A percentile compares a stretch with the other conserved stretches of the same genome.
Evolutionary conservation across 495 filamentous ascomycete species (phyloP).

Genomic region (Neurospora sp.): DNA sequence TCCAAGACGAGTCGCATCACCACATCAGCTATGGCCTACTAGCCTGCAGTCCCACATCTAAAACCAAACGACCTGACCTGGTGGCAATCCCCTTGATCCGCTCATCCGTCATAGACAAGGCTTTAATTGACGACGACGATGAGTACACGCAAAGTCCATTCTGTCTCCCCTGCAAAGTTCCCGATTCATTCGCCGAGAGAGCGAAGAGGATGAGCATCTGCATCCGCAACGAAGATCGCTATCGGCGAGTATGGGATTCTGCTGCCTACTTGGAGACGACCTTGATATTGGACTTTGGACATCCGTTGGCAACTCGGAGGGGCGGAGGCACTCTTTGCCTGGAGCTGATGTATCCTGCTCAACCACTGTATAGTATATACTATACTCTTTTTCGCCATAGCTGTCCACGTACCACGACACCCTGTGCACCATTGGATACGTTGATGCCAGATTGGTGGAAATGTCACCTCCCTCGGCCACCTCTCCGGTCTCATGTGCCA

Average conservation of each 20-base stretch:
- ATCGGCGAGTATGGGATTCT: not conserved
- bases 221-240: not conserved
- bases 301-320: not conserved
- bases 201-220: not conserved
- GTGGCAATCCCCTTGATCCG: not conserved
- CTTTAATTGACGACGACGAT: fast-evolving
- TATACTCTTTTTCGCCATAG: not conserved
- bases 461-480: too few relatives aligned
- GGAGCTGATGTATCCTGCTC: not conserved
- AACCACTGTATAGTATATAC: not conserved
- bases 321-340: not conserved
- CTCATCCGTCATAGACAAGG: not conserved
- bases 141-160: not conserved
- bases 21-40: not conserved
- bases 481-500: too few relatives aligned
- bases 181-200: not conserved
- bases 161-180: not conserved
- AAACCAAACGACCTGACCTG: not conserved
- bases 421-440: not conserved
- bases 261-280: fast-evolving
- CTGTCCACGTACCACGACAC: not conserved
- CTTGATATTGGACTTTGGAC: not conserved
- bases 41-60: not conserved
- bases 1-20: not conserved
- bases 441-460: not conserved